Conservation (phyloP, 73 alveolate genomes). For the Paramecium bursaria region DNA sequence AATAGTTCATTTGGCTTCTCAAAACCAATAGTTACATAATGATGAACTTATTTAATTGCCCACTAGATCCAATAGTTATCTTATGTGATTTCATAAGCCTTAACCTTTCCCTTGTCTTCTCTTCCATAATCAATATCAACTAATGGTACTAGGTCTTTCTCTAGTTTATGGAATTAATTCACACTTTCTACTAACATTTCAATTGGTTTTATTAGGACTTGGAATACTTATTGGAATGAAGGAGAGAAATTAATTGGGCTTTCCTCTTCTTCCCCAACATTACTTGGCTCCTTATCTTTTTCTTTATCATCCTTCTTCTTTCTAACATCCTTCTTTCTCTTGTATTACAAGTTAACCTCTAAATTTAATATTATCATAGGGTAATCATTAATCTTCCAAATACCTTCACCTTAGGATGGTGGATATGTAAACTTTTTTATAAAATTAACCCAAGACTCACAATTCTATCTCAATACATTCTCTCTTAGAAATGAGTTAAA, state of each 20-base stretch:
- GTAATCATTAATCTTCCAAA: constrained; percentile 65
- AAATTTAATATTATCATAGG: constrained; percentile 61
- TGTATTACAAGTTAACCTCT: constrained; percentile 50
- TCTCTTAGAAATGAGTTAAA: constrained; percentile 61
- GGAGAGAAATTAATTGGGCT: constrained; percentile 52
- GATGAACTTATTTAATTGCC: constrained; percentile 31
- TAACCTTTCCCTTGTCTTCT: constrained; percentile 15
- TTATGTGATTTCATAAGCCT: constrained; percentile 52
- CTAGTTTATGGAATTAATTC: constrained; percentile 50
- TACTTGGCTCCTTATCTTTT: not conserved
- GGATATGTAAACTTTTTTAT: constrained; percentile 63
- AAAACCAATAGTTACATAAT: constrained; percentile 49
- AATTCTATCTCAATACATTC: constrained; percentile 63
- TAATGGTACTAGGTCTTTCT: constrained; percentile 66
- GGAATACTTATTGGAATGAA: not conserved
- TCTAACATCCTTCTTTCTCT: constrained; percentile 35
- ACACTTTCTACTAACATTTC: constrained; percentile 60
- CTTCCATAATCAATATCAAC: constrained; percentile 55
- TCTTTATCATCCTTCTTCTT: not conserved
- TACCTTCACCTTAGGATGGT: not conserved
- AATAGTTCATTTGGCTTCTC: constrained; percentile 56
- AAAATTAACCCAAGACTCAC: constrained; percentile 50
- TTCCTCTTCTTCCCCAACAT: constrained; percentile 60
- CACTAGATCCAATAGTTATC: constrained; percentile 58
- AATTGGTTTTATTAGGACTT: constrained; percentile 34